These are phyloP conservation scores for Allantophomopsis cytisporea DNA, from an alignment of 2,329 filamentous ascomycete species.

Conservation along the genomic window DNA sequence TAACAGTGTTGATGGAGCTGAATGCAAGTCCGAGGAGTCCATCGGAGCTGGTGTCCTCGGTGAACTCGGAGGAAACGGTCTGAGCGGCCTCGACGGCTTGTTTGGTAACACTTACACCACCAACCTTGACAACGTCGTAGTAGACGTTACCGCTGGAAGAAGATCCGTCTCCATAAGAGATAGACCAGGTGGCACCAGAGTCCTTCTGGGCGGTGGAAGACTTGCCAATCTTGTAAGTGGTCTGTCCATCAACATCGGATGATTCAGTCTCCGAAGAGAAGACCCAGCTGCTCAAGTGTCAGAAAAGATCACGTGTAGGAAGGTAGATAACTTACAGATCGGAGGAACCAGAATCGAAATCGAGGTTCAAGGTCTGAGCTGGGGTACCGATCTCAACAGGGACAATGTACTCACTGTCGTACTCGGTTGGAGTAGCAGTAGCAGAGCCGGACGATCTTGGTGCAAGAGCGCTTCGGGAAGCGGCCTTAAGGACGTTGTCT, in stretches of 20 bases:
- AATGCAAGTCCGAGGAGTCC: constrained; percentile 46
- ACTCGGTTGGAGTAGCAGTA: constrained; percentile 1
- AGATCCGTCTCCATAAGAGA: constrained; percentile 16
- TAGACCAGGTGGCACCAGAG: constrained; percentile 6
- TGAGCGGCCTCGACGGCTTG: constrained; percentile 7
- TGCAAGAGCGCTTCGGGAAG: not conserved
- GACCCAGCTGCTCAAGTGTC: constrained; percentile 18
- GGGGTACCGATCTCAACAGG: constrained; percentile 2
- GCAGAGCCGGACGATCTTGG: not conserved
- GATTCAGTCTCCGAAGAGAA: constrained; percentile 7
- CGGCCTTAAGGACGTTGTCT: constrained; percentile 12
- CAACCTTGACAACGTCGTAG: constrained; percentile 6
- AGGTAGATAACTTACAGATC: constrained; percentile 1
- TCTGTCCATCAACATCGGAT: constrained; percentile 5
- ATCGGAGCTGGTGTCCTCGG: constrained; percentile 20
- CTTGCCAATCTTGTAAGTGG: constrained; percentile 4
- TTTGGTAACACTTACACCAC: constrained; percentile 3
- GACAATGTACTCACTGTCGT: constrained; percentile 1
- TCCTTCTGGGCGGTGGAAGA: constrained; percentile 3
- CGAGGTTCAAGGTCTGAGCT: constrained; percentile 1
- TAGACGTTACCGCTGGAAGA: constrained; percentile 9
- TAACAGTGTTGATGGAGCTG: constrained; percentile 4
- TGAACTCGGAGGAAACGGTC: constrained; percentile 7
- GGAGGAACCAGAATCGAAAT: constrained; percentile 3
- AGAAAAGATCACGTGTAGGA: not conserved